Conservation (phyloP, 768 basidiomycete species). For the Tylopilus sp. region DNA sequence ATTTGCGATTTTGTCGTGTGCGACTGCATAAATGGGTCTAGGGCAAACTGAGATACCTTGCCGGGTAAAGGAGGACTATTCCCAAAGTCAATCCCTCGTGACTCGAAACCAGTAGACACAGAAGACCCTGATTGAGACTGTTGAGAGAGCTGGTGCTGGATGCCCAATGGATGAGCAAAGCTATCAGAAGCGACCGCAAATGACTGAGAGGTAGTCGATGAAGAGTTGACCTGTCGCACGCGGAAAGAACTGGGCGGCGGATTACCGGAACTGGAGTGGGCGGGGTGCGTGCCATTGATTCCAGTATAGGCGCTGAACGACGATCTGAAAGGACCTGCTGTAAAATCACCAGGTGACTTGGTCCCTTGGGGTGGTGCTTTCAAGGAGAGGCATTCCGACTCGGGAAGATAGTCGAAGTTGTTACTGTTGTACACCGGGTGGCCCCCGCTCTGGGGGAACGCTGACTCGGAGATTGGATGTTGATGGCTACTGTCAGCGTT, state of each 20-base stretch:
- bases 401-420: slow-evolving; percentile 33
- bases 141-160: slow-evolving; percentile 34
- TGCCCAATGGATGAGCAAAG: slow-evolving; percentile 26
- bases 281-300: slow-evolving; percentile 22
- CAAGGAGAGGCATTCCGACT: slow-evolving; percentile 32
- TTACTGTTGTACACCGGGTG: slow-evolving; percentile 43
- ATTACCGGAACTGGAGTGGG: slow-evolving; percentile 26
- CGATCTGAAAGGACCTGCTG: slow-evolving; percentile 34
- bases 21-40: slow-evolving; percentile 34
- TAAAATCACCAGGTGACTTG: slow-evolving; percentile 34
- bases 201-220: slow-evolving; percentile 27
- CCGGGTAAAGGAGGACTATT: slow-evolving; percentile 20
- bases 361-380: slow-evolving; percentile 29
- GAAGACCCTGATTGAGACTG: slow-evolving; percentile 32
- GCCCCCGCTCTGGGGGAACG: slow-evolving; percentile 30
- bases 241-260: slow-evolving; percentile 34
- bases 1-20: slow-evolving; percentile 27
- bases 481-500: slow-evolving; percentile 34
- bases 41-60: slow-evolving; percentile 30
- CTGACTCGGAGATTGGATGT: slow-evolving; percentile 25
- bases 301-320: slow-evolving; percentile 34
- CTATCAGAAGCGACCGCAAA: slow-evolving; percentile 24
- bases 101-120: slow-evolving; percentile 22
- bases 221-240: slow-evolving; percentile 32
- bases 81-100: slow-evolving; percentile 34